phyloP scores from a whole-genome alignment of 2,329 filamentous ascomycete genomes.

The Xylaria sp. region DNA sequence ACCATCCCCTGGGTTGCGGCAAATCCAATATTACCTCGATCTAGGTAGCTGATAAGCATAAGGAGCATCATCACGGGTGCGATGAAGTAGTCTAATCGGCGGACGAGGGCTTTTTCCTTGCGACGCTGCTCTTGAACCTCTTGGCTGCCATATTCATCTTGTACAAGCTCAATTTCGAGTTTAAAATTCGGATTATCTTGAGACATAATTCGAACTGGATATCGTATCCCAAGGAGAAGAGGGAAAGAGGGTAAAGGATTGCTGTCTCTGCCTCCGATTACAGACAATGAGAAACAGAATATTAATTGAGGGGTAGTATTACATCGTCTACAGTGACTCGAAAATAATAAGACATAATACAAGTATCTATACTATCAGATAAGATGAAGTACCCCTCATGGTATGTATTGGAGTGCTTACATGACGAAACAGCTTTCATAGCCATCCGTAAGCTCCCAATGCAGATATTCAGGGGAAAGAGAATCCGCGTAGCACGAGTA shows the following conservation, averaged over 20 bases:
- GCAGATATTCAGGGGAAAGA: neutral
- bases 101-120: constrained; percentile 35
- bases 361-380: neutral
- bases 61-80: constrained; percentile 37
- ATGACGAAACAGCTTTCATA: neutral
- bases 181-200: constrained; percentile 16
- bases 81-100: constrained; percentile 37
- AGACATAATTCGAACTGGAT: constrained; percentile 10
- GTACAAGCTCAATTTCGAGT: constrained; percentile 9
- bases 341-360: neutral
- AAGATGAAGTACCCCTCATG: neutral
- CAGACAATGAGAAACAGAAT: neutral
- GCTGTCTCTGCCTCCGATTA: too few species aligned
- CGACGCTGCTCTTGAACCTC: constrained; percentile 10
- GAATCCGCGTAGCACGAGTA: neutral
- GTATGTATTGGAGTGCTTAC: neutral
- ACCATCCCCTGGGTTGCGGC: constrained; percentile 45
- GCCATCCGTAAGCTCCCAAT: neutral
- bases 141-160: constrained; percentile 11
- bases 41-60: constrained; percentile 43
- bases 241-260: neutral
- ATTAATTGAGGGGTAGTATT: neutral
- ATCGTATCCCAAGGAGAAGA: neutral
- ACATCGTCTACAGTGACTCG: neutral
- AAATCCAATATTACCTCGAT: constrained; percentile 45